Base-by-base conservation (phyloP, 2,329 filamentous ascomycete species). In the Clarireedia hainanense region DNA sequence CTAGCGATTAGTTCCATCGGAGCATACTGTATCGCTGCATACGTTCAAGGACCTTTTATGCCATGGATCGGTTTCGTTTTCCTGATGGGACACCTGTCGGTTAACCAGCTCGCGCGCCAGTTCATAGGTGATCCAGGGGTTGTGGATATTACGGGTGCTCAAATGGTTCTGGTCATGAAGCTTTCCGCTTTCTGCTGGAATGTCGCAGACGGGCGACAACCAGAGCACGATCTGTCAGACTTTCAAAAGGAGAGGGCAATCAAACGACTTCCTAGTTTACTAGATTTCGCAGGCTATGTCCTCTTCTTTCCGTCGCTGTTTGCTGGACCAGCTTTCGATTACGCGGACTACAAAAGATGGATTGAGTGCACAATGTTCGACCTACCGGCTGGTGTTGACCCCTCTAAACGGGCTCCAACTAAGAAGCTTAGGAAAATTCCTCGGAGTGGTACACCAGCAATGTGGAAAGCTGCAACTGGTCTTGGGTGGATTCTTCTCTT, bases 91-190 rank as follows among this genome's bases (percentile, higher is more conserved):
- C 92, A 99, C 73, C 89, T 97, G 86, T 92, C 91, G 47, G 71
- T 92, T 65, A 95, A 84, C 70, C 94, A 99, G 71, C 86, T 99
- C 60, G 76, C 82, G 57, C 88, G 95, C 40, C 90, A 95, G 71
- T 80, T 84, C 40, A 74, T 80, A 40, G 78, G 87, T 63, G 78
- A 83, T 59, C 81, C 88, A 0, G 77, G 80, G 40, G 72, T 75
- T 1, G 78, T 96, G 57, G 94, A 99, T 70, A 91, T 99, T 63
- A 96, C 92, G 0, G 91, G 88, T 42, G 91, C 92, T 1, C 94
- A 99, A 72, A 99, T 99, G 94, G 94, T 99, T 36, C 74, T 97
- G 64, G 86, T 97, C 60, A 99, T 99, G 90, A 99, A 99, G 72
- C 82, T 99, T 37, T 90, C 85, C 23, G 88, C 92, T 5, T 99